Evolutionary conservation across 2,329 filamentous ascomycete species (phyloP), one percentile per base, ranked within the genome.

Genomic region (Sclerotinia spermophila): DNA sequence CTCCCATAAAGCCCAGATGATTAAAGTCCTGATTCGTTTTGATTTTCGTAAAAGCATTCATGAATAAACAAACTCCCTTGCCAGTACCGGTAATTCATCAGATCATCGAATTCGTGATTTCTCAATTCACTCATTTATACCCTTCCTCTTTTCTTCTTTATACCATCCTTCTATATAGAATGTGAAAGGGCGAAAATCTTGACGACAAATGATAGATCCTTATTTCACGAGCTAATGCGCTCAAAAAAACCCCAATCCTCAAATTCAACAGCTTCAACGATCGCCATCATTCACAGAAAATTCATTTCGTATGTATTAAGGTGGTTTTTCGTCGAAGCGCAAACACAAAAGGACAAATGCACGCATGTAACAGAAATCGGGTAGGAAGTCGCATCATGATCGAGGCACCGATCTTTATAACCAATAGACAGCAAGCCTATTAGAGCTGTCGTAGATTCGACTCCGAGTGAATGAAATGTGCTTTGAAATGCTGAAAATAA

Each of bases 31-130:
- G n/a, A 65, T 53, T 40, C 45, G 27, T 65, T 53, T 40, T 53
- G 33, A 40, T 65, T 65, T 65, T 65, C n/a, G 33, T 65, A 53
- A 65, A 65, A 65, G 45, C 62, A 65, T 65, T 35, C 44, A 65
- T 53, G 62, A 64, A 42, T n/a, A 65, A 53, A 53, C 6, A 65
- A 68, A 68, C 55, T 61, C 66, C 66, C 24, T 61, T 68, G 40
- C 66, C 35, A 48, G 24, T 48, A 42, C 51, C 53, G 53, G 61
- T 48, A 51, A 53, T 38, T 68, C 66, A 68, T 67, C 65, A 67
- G 15, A 67, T 67, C 53, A 44, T 68, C 53, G 55, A 61, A 48
- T 40, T 68, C 66, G 40, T 68, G 40, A 27, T 61, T 33, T 68
- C 55, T 48, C 51, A 24, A 33, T 45, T 35, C 27, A 33, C 40